A percentile compares a stretch with the other conserved stretches of the same genome.
Evolutionary conservation across 495 filamentous ascomycete species (phyloP).

Genomic region (Penicillium crystallinum): DNA sequence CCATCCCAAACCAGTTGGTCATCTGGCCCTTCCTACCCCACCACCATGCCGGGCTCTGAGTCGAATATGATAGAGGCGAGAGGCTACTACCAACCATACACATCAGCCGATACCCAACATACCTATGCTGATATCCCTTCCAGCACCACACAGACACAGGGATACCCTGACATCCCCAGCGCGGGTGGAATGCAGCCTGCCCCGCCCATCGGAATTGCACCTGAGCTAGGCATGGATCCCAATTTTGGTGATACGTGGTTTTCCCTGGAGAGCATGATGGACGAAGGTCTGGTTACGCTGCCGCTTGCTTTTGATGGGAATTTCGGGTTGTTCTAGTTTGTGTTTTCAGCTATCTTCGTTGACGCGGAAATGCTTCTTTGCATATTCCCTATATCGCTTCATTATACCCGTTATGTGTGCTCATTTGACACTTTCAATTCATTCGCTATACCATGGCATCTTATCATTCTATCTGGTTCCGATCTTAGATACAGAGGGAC

Average conservation of each 20-base stretch:
- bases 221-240: conserved; percentile 26
- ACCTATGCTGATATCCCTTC: conserved; percentile 2
- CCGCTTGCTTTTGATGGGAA: conserved; percentile 27
- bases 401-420: no score
- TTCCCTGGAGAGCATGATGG: conserved; percentile 34
- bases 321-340: conserved; percentile 5
- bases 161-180: conserved; percentile 14
- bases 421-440: no score
- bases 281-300: conserved; percentile 33
- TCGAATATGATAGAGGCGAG: conserved; percentile 1
- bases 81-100: conserved; percentile 13
- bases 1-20: conserved; percentile 1
- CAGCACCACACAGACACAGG: neutral
- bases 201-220: conserved; percentile 20
- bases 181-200: conserved; percentile 7
- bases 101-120: conserved; percentile 3
- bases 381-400: neutral
- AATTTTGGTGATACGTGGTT: conserved; percentile 28
- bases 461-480: no score
- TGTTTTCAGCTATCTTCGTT: neutral
- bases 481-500: no score
- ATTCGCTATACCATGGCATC: no score
- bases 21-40: neutral
- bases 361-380: neutral
- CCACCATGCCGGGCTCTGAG: neutral